Evolutionary conservation across 768 basidiomycete genomes (phyloP), one percentile per base, ranked within the genome.

Genomic region (Coprinopsis marcescibilis): DNA sequence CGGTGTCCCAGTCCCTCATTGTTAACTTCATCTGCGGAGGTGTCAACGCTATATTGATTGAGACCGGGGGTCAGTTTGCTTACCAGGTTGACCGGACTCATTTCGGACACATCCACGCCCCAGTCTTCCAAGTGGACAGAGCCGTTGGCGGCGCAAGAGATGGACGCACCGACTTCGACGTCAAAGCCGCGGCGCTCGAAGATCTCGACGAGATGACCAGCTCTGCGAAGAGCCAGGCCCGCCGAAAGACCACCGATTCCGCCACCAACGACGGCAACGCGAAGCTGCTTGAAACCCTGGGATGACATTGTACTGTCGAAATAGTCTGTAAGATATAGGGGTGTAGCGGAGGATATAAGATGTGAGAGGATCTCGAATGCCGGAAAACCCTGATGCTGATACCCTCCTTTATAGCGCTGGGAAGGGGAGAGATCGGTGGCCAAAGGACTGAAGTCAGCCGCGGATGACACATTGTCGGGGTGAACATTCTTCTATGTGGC

Each of bases 1-100:
- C 64, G 17, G 62, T 63, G 43, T 62, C 60, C 64, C 64, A 65
- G 37, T 65, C 64, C 12, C 64, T 57, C 64, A 65, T 65, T 26
- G 58, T 56, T 17, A 65, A 56, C 43, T 65, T 60, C 61, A 57
- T 55, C 56, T 64, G 49, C 19, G 58, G 8, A 19, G 6, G 11
- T 23, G 43, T 20, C 13, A 23, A n/a, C n/a, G n/a, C n/a, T n/a
- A n/a, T n/a, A n/a, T n/a, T n/a, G n/a, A n/a, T n/a, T n/a, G n/a
- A n/a, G n/a, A n/a, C n/a, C n/a, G n/a, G n/a, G n/a, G n/a, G n/a
- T n/a, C n/a, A n/a, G n/a, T n/a, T n/a, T n/a, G n/a, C n/a, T 1
- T 15, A 49, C 48, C 48, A 49, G 39, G 2, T 32, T 43, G 19
- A 65, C 57, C 19, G 64, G 64, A 29, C 58, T 60, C 61, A 61